Conservation (phyloP, 352 stramenopile species). For the Pilasporangium apinafurcum region DNA sequence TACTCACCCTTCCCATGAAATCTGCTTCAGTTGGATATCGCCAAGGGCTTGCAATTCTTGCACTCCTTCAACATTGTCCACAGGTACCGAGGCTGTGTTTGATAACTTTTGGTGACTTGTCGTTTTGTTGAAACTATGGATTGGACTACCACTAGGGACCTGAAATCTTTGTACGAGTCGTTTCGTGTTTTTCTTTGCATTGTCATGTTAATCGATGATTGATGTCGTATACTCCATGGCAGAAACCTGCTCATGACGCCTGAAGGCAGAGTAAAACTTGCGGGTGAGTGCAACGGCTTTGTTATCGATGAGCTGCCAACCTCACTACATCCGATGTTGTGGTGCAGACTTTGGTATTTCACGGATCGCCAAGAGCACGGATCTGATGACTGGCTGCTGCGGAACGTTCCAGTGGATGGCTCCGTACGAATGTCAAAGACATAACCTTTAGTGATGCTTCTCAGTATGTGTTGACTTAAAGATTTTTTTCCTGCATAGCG, state of each 20-base stretch:
- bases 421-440: constrained; percentile 30
- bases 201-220: not conserved
- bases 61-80: constrained; percentile 82
- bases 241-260: constrained; percentile 73
- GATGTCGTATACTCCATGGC: not conserved
- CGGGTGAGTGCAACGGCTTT: constrained; percentile 16
- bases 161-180: constrained; percentile 65
- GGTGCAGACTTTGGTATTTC: constrained; percentile 71
- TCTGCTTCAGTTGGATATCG: constrained; percentile 43
- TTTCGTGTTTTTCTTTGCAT: not conserved
- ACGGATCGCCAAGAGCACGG: constrained; percentile 34
- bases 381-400: constrained; percentile 69
- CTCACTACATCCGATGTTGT: not conserved
- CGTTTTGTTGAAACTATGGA: no score
- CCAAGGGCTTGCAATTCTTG: constrained; percentile 64
- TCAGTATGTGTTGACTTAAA: not conserved
- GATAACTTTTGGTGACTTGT: no score
- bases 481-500: constrained; percentile 16
- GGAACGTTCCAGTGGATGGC: constrained; percentile 84
- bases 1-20: not conserved
- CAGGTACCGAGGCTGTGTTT: constrained; percentile 18
- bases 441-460: not conserved
- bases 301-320: not conserved
- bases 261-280: constrained; percentile 68
- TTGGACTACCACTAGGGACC: constrained; percentile 35